Conservation (phyloP, 129 eudicot genomes). For the Gnaphalium uliginosum region DNA sequence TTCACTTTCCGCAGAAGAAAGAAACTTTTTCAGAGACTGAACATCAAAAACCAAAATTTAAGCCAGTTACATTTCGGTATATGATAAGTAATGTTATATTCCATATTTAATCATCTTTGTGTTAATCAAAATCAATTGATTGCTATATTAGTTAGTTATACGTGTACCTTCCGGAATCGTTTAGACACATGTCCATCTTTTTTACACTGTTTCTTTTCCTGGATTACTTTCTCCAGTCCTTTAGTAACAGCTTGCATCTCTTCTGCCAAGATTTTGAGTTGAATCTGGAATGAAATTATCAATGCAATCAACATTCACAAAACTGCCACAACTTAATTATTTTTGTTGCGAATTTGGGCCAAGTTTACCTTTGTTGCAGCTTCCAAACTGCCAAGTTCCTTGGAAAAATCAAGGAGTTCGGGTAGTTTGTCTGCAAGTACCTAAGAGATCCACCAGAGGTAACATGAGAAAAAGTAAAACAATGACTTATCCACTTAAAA, state of each 20-base stretch:
- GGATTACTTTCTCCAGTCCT: conserved; percentile 84
- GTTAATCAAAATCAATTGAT: background rate
- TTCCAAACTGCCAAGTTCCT: conserved; percentile 86
- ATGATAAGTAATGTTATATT: background rate
- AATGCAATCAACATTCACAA: conserved; percentile 12
- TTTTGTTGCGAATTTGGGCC: background rate
- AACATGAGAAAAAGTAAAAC: conserved; percentile 16
- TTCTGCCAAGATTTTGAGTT: conserved; percentile 71
- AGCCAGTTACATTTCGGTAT: background rate
- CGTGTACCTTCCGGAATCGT: conserved; percentile 60
- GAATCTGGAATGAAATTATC: conserved; percentile 51
- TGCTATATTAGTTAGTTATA: background rate
- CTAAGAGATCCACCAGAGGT: conserved; percentile 38
- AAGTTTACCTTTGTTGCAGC: conserved; percentile 74
- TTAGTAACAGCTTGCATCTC: conserved; percentile 83
- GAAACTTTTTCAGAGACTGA: conserved; percentile 84
- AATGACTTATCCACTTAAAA: background rate
- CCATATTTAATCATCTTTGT: background rate
- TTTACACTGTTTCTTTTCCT: conserved; percentile 73
- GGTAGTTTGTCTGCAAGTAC: conserved; percentile 89
- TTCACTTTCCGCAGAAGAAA: conserved; percentile 77
- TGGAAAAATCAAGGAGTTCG: conserved; percentile 84
- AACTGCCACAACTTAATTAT: conserved; percentile 3
- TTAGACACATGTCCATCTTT: conserved; percentile 81
- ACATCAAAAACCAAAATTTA: conserved; percentile 12